Evolutionary conservation across 305 asterid species (phyloP), one percentile per base, ranked within the genome.

Genomic region (Rubia balearica): DNA sequence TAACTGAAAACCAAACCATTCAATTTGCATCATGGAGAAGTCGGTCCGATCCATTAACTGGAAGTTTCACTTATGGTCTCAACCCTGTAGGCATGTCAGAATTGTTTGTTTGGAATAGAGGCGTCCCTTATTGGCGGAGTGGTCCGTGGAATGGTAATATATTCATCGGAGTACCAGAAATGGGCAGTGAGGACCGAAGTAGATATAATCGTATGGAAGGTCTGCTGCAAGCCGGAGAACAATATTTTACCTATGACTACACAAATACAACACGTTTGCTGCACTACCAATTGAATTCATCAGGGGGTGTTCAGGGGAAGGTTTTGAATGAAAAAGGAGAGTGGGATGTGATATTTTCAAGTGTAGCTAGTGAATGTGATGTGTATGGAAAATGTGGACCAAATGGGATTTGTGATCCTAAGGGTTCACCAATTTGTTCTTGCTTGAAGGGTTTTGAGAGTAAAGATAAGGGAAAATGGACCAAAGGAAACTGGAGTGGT

Each of bases 231-330:
- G n/a, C 7, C 7, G 59, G 59, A 53, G n/a, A 24, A n/a, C 24
- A 53, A 8, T 53, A 53, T n/a, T n/a, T 53, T n/a, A 53, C 59
- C 59, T 53, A 53, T 53, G 59, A 22, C 59, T 53, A 53, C 59
- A 17, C 59, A n/a, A 53, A 53, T 19, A 5, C 56, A 17, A 1
- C 1, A 24, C 27, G 0, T 53, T 53, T n/a, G 7, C 59, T 17
- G 59, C 59, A 53, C 59, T 53, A 53, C 24, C 59, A 53, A 4
- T 53, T 53, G 59, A 53, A 10, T 53, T 53, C 24, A 24, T 53
- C 24, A 0, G 59, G 59, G 22, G 59, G n/a, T 53, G 11, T 7
- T 53, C 59, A 6, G 1, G 59, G 11, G 24, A 53, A 53, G 24
- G n/a, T 53, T 24, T 53, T 53, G 2, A 53, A 53, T n/a, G 59